A percentile compares a stretch with the other conserved stretches of the same genome.
These are phyloP conservation scores for Withania somnifera DNA, from an alignment of 305 asterid genomes.

Conservation along the genomic window DNA sequence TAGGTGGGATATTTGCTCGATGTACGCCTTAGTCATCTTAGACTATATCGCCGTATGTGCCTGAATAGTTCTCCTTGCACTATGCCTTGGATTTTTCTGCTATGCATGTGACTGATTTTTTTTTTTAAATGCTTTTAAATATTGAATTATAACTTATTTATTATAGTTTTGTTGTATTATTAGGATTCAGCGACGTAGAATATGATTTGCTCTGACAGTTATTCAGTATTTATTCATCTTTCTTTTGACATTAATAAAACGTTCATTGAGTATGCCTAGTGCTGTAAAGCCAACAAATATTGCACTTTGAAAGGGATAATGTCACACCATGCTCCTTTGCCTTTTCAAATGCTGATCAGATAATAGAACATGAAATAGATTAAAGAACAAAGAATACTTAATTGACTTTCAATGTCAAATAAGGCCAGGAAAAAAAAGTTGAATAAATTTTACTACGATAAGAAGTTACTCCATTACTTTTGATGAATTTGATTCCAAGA, in stretches of 20 bases:
- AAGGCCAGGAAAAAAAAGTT: neutral
- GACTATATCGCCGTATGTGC: neutral
- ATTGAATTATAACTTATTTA: neutral
- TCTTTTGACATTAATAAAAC: neutral
- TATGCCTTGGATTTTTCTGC: neutral
- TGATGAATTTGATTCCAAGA: neutral
- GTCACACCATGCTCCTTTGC: neutral
- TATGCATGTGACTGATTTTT: neutral
- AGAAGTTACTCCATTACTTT: neutral
- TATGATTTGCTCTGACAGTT: neutral
- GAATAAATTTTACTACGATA: neutral
- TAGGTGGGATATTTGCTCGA: neutral
- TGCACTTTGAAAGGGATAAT: neutral
- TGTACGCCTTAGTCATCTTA: neutral
- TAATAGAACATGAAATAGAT: neutral
- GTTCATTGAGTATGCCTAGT: neutral
- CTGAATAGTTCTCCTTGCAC: neutral
- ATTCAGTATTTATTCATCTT: neutral
- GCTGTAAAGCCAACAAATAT: neutral
- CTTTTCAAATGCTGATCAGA: neutral
- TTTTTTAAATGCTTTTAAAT: neutral
- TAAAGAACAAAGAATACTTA: neutral
- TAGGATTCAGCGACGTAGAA: neutral
- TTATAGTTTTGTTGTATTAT: neutral
- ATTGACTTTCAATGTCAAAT: neutral